Percentiles rank a stretch among this genome's conserved stretches.
phyloP scores from a whole-genome alignment of 73 alveolate species.

The Tetrahymena malaccensis region DNA sequence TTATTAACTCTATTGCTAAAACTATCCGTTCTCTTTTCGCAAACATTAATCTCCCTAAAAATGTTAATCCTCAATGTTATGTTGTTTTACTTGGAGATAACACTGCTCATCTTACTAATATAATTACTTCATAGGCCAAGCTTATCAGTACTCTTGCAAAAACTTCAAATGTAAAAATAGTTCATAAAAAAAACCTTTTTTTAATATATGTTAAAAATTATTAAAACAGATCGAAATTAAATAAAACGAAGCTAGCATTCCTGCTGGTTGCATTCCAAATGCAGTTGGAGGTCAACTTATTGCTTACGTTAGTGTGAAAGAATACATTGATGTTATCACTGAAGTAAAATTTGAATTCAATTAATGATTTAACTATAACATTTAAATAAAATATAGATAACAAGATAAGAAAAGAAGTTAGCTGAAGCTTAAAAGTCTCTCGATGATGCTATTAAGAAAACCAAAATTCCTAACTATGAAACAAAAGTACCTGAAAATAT shows the following conservation, averaged over 20 bases:
- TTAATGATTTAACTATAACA: not conserved
- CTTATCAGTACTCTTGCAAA: slow-evolving; percentile 17
- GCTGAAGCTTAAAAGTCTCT: not conserved
- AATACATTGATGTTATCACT: not conserved
- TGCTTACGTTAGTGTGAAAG: not conserved
- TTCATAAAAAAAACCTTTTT: not conserved
- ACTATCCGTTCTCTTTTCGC: slow-evolving; percentile 11
- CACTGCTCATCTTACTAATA: not conserved
- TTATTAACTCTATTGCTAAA: not conserved
- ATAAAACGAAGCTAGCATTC: not conserved
- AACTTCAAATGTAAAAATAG: slow-evolving; percentile 4
- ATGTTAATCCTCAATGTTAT: slow-evolving; percentile 12
- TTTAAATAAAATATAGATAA: not conserved
- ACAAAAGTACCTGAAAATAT: not conserved
- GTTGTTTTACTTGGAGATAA: not conserved
- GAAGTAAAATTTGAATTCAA: not conserved
- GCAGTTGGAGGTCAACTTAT: not conserved
- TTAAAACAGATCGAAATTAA: not conserved
- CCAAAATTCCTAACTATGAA: not conserved
- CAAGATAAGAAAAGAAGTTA: not conserved
- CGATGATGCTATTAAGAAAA: not conserved
- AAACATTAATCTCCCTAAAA: slow-evolving; percentile 5
- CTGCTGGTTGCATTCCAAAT: not conserved
- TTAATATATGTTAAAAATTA: not conserved
- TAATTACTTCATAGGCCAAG: slow-evolving; percentile 5